Evolutionary conservation across 2,329 filamentous ascomycete species (phyloP), one percentile per base, ranked within the genome.

Genomic region (Dactylellina sp.): DNA sequence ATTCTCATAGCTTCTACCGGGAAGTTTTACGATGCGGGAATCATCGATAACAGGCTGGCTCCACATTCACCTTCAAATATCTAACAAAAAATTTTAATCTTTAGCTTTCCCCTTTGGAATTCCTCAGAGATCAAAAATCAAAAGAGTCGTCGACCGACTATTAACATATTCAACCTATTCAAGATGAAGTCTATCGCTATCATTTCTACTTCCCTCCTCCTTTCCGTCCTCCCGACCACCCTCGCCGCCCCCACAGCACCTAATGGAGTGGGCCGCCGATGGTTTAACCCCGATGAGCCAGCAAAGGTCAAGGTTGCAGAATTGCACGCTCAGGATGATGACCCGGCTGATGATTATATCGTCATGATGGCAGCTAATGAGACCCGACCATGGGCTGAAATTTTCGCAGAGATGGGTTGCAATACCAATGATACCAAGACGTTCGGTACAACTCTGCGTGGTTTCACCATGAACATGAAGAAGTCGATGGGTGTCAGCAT

Each of bases 381-480:
- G 40, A 75, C 65, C 2, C 65, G 77, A 24, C 66, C 64, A 3
- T 76, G 78, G 40, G 65, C 77, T 11, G 56, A 76, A 7, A 63
- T 78, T 46, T 64, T 78, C 7, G 47, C 46, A 9, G 77, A 77
- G 56, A 77, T 78, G 77, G 74, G 65, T 7, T 60, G 76, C 9
- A 75, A 75, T 7, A 47, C 28, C 24, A 79, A 78, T 2, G 63
- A 80, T 7, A 80, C 85, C 11, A 80, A 82, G 76, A 79, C 81
- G 56, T 79, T 78, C n/a, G 71, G 75, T 1, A 65, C 56, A 1
- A 64, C 61, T 11, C 77, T 78, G 56, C 76, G 76, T 40, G 78
- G 75, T 7, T 78, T 79, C 56, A 75, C 77, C 5, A 77, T 74
- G n/a, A 70, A 49, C 7, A 70, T 79, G 70, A 66, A 62, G 22